phyloP scores from a whole-genome alignment of 1,284 basidiomycete species.

The Sparassis latifolia region DNA sequence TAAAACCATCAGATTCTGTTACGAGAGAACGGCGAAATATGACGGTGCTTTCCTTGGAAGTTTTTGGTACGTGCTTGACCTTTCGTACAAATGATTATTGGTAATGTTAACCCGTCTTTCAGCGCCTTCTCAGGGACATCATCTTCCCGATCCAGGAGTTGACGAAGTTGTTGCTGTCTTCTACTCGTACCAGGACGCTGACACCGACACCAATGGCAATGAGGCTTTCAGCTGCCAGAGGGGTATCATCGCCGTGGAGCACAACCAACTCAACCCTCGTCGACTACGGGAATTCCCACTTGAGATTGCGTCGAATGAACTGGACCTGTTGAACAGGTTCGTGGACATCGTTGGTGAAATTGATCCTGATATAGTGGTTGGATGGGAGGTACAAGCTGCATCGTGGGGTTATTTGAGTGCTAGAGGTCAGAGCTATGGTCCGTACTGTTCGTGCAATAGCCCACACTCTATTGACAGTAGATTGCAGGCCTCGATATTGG shows the following conservation, averaged over 20 bases:
- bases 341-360: conserved; percentile 72
- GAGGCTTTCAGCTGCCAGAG: conserved; percentile 34
- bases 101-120: background rate
- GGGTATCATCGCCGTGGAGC: conserved; percentile 58
- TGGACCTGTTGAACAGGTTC: conserved; percentile 78
- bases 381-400: conserved; percentile 86
- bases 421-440: conserved; percentile 64
- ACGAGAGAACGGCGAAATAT: conserved; percentile 70
- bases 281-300: conserved; percentile 41
- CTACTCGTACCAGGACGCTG: conserved; percentile 57
- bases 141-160: conserved; percentile 64
- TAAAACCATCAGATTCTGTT: conserved; percentile 31
- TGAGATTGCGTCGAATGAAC: conserved; percentile 63
- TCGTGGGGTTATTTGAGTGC: conserved; percentile 89
- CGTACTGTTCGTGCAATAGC: conserved; percentile 11
- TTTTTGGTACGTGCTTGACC: conserved; percentile 59
- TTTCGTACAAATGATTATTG: background rate
- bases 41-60: conserved; percentile 77
- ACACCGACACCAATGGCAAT: conserved; percentile 25
- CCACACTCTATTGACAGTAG: background rate
- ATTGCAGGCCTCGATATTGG: conserved; percentile 59
- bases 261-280: conserved; percentile 30
- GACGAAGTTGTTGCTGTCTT: conserved; percentile 73
- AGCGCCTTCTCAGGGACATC: conserved; percentile 61
- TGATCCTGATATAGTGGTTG: conserved; percentile 89